Evolutionary conservation across 305 asterid genomes (phyloP).

Genomic region (Withania somnifera): DNA sequence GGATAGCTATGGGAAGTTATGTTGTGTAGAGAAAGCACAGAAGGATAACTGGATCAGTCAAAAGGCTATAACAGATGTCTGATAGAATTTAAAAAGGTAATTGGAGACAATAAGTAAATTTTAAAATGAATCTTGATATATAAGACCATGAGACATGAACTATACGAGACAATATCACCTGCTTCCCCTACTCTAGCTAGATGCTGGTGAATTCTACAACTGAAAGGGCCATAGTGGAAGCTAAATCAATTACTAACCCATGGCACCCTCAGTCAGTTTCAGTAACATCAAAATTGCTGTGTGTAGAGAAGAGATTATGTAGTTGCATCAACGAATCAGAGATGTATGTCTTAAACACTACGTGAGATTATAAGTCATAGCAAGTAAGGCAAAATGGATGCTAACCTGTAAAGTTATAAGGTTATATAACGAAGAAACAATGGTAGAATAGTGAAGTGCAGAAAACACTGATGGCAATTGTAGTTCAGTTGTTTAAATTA

Average conservation of each 20-base stretch:
- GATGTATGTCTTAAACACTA: neutral
- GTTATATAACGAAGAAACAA: neutral
- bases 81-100: neutral
- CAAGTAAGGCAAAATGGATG: neutral
- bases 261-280: neutral
- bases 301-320: neutral
- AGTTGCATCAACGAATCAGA: neutral
- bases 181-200: neutral
- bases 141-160: neutral
- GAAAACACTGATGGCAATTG: neutral
- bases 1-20: neutral
- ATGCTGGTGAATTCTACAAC: neutral
- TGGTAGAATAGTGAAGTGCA: neutral
- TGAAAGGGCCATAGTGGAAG: neutral
- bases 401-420: neutral
- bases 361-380: neutral
- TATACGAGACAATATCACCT: neutral
- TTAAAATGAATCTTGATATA: neutral
- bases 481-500: neutral
- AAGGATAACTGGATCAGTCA: neutral
- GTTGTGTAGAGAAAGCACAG: neutral
- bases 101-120: neutral
- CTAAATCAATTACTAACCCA: neutral
- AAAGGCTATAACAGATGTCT: neutral
- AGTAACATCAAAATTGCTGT: neutral